phyloP scores from a whole-genome alignment of 768 basidiomycete genomes.

The Galerina sulciceps region DNA sequence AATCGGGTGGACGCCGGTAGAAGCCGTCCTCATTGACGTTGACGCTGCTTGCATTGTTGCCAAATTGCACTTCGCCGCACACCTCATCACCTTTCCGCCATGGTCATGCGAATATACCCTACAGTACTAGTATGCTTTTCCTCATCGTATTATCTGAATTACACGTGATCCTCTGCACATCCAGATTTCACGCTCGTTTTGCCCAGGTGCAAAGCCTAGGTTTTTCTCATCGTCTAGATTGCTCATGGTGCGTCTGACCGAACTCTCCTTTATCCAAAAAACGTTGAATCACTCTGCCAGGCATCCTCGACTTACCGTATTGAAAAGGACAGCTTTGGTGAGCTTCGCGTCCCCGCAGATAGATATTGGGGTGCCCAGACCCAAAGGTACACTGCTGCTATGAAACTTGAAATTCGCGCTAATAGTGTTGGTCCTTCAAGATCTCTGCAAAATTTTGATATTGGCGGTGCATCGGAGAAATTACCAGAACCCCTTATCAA shows the following conservation, averaged over 20 bases:
- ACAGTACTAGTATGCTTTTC: slow-evolving; percentile 12
- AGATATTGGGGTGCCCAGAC: slow-evolving; percentile 99
- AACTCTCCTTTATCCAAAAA: neutral
- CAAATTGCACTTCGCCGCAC: neutral
- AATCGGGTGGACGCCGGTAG: slow-evolving; percentile 15
- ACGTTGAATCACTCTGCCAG: slow-evolving; percentile 22
- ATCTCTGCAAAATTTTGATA: slow-evolving; percentile 97
- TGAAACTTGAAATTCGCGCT: neutral
- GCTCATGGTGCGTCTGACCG: slow-evolving; percentile 30
- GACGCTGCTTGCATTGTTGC: neutral
- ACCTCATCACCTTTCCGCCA: slow-evolving; percentile 3
- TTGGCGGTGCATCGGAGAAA: slow-evolving; percentile 92
- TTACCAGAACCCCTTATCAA: slow-evolving; percentile 96
- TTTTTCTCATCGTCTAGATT: slow-evolving; percentile 35
- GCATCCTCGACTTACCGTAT: slow-evolving; percentile 63
- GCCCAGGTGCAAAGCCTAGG: slow-evolving; percentile 23
- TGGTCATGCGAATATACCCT: slow-evolving; percentile 22
- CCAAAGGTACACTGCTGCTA: slow-evolving; percentile 62
- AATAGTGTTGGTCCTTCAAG: slow-evolving; percentile 36
- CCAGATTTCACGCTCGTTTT: slow-evolving; percentile 29
- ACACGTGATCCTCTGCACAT: slow-evolving; percentile 35
- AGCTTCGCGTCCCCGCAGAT: slow-evolving; percentile 75
- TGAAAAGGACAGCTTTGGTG: slow-evolving; percentile 96
- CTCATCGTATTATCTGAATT: slow-evolving; percentile 10
- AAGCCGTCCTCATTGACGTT: neutral